Evolutionary conservation across 2,329 filamentous ascomycete genomes (phyloP).

Genomic region (Thielaviopsis punctulata): DNA sequence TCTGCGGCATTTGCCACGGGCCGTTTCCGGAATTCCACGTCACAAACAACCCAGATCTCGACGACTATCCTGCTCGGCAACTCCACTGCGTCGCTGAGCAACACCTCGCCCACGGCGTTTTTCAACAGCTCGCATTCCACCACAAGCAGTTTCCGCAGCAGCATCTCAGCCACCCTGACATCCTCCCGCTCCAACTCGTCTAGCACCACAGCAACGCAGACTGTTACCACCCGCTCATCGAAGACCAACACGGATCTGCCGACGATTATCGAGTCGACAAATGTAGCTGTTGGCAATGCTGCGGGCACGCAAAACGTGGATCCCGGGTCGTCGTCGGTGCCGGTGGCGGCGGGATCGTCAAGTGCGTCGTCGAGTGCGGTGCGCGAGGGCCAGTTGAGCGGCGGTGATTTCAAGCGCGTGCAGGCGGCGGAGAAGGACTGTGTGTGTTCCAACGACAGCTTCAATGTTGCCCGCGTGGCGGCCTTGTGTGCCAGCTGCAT

Average conservation of each 20-base stretch:
- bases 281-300: slow-evolving; percentile 12
- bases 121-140: neutral
- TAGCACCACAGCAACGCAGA: neutral
- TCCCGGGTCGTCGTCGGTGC: neutral
- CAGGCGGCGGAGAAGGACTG: slow-evolving; percentile 20
- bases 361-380: slow-evolving; percentile 8
- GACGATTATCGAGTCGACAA: slow-evolving; percentile 8
- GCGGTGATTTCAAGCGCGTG: slow-evolving; percentile 13
- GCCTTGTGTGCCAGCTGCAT: slow-evolving; percentile 25
- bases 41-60: neutral
- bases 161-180: neutral
- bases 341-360: slow-evolving; percentile 1
- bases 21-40: neutral
- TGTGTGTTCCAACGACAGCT: slow-evolving; percentile 24
- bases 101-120: neutral
- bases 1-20: neutral
- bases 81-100: neutral
- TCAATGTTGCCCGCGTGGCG: slow-evolving; percentile 23
- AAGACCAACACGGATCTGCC: neutral
- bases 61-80: neutral
- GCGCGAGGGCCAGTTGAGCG: slow-evolving; percentile 11
- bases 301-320: slow-evolving; percentile 2
- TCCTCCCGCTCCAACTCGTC: neutral
- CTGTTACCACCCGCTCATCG: neutral
- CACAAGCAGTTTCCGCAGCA: neutral